Conservation (phyloP, 768 basidiomycete species). For the Hemileccinum impolitum region DNA sequence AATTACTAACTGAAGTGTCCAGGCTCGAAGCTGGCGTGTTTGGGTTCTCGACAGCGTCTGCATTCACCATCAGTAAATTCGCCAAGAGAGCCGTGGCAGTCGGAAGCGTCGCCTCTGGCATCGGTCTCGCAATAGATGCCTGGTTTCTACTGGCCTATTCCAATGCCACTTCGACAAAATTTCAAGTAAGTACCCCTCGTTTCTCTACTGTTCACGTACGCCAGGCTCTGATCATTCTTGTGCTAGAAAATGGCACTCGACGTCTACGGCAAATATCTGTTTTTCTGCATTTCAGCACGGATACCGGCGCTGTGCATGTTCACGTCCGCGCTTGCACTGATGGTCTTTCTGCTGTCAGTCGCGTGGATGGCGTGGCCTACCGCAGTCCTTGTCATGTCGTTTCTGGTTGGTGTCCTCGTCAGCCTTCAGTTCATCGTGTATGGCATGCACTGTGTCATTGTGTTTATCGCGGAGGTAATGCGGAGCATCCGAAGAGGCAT, state of each 20-base stretch:
- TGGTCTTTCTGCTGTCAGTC: constrained; percentile 56
- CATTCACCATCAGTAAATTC: constrained; percentile 47
- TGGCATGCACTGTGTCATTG: constrained; percentile 34
- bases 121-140: constrained; percentile 59
- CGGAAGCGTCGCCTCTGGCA: constrained; percentile 56
- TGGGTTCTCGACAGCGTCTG: constrained; percentile 50
- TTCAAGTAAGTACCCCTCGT: constrained; percentile 41
- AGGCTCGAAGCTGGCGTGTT: constrained; percentile 58
- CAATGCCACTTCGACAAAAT: constrained; percentile 48
- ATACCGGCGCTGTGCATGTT: constrained; percentile 63
- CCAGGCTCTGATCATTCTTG: no score
- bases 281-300: constrained; percentile 65
- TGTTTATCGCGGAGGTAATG: constrained; percentile 6
- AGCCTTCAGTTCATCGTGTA: constrained; percentile 65
- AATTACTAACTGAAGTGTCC: background rate
- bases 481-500: constrained; percentile 12
- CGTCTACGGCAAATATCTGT: constrained; percentile 58
- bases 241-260: constrained; percentile 40
- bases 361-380: constrained; percentile 63
- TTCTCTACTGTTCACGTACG: no score
- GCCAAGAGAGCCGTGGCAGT: constrained; percentile 53
- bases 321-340: constrained; percentile 51
- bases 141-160: constrained; percentile 68
- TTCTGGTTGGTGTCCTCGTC: constrained; percentile 54
- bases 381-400: constrained; percentile 58